Conservation (phyloP, 2,329 filamentous ascomycete species). For the Xylaria multiplex region DNA sequence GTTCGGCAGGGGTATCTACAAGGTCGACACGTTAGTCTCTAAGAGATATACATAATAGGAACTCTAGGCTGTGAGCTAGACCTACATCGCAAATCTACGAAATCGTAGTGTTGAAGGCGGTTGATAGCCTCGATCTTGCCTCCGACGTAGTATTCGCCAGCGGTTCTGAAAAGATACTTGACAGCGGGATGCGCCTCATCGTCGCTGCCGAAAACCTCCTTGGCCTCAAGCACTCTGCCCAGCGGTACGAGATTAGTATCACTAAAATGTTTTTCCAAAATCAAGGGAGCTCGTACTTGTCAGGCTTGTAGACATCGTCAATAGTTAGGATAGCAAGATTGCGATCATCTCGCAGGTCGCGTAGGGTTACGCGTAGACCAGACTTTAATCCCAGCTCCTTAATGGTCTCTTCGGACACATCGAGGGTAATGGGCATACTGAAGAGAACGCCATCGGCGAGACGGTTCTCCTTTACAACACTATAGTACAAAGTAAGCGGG, state of each 20-base stretch:
- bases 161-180: constrained; percentile 84
- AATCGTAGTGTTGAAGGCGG: constrained; percentile 98
- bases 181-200: constrained; percentile 92
- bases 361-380: constrained; percentile 84
- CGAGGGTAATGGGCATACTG: constrained; percentile 95
- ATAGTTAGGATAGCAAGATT: constrained; percentile 96
- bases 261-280: constrained; percentile 52
- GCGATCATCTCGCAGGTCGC: constrained; percentile 95
- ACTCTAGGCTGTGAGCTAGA: constrained; percentile 29
- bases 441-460: constrained; percentile 91
- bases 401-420: constrained; percentile 80
- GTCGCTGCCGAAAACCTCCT: constrained; percentile 91
- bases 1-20: constrained; percentile 88
- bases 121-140: constrained; percentile 96
- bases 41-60: not conserved
- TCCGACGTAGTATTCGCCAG: constrained; percentile 90
- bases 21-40: constrained; percentile 32
- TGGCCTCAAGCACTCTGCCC: constrained; percentile 82
- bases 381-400: constrained; percentile 79
- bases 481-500: constrained; percentile 49
- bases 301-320: constrained; percentile 92
- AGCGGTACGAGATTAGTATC: constrained; percentile 49
- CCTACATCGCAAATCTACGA: constrained; percentile 92
- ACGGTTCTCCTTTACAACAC: constrained; percentile 88
- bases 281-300: constrained; percentile 74